A percentile compares a stretch with the other conserved stretches of the same genome.
Conservation (phyloP, 306 rosid genomes). For the Quercus agrifolia region DNA sequence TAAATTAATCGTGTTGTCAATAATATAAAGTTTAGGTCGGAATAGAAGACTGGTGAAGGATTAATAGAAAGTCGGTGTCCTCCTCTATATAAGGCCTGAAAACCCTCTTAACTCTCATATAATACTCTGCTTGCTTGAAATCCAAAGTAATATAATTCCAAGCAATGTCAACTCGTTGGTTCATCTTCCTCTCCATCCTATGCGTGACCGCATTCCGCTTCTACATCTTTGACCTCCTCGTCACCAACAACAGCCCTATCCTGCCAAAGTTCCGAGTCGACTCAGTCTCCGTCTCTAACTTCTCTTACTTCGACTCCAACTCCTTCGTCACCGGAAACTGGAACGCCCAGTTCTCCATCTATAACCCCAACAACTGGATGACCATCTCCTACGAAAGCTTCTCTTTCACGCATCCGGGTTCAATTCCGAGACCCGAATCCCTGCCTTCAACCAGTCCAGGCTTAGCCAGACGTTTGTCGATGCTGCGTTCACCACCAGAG, state of each 20-base stretch:
- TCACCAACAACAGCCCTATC: constrained; percentile 58
- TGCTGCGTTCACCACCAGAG: not conserved
- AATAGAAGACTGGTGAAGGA: too few relatives aligned
- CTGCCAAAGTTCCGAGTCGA: constrained; percentile 55
- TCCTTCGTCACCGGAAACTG: constrained; percentile 58
- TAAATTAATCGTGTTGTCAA: too few relatives aligned
- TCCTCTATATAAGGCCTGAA: too few relatives aligned
- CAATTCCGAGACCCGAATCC: constrained; percentile 35
- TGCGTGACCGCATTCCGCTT: too few relatives aligned
- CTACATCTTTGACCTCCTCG: constrained; percentile 46
- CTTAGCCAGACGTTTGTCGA: constrained; percentile 26
- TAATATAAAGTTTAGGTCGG: too few relatives aligned
- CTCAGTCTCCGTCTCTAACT: constrained; percentile 42
- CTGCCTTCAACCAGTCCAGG: constrained; percentile 56
- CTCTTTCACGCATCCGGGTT: constrained; percentile 22
- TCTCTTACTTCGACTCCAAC: constrained; percentile 31
- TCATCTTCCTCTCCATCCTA: too few relatives aligned
- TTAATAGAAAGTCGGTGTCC: too few relatives aligned
- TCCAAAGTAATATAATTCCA: too few relatives aligned
- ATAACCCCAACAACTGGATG: constrained; percentile 72
- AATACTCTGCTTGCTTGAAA: too few relatives aligned
- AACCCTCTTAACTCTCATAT: too few relatives aligned
- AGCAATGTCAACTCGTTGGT: too few relatives aligned
- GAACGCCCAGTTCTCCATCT: constrained; percentile 42
- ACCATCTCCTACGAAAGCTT: constrained; percentile 45